Evolutionary conservation across 495 filamentous ascomycete species (phyloP).

Genomic region (Lepraria neglecta): DNA sequence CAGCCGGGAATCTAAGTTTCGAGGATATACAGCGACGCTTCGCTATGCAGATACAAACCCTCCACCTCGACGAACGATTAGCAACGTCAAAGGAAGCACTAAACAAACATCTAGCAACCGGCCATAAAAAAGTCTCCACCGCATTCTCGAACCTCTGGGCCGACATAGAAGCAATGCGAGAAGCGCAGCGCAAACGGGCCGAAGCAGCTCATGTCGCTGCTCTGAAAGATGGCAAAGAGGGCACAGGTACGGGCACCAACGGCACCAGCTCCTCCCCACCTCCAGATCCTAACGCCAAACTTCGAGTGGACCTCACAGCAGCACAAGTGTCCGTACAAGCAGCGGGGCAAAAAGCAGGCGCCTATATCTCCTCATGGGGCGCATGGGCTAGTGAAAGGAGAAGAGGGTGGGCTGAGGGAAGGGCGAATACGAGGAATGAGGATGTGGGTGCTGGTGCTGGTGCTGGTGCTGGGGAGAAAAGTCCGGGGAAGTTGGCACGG

Average conservation of each 20-base stretch:
- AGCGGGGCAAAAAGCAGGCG: constrained; percentile 67
- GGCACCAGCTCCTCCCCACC: constrained; percentile 22
- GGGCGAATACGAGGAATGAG: constrained; percentile 13
- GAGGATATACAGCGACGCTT: constrained; percentile 90
- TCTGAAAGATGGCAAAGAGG: constrained; percentile 28
- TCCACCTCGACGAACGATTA: constrained; percentile 81
- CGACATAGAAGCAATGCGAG: constrained; percentile 79
- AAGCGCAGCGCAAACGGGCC: constrained; percentile 70
- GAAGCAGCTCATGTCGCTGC: constrained; percentile 37
- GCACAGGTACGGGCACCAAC: constrained; percentile 2
- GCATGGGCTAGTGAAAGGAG: constrained; percentile 87
- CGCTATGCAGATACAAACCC: constrained; percentile 78
- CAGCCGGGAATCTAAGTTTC: constrained; percentile 87
- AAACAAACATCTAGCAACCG: constrained; percentile 71
- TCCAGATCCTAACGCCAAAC: constrained; percentile 27
- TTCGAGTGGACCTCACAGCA: constrained; percentile 50
- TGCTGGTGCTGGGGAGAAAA: constrained; percentile 9
- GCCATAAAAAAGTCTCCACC: constrained; percentile 73
- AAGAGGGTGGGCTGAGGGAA: constrained; percentile 51
- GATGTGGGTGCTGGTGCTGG: constrained; percentile 18
- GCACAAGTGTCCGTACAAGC: constrained; percentile 62
- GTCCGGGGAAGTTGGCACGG: constrained; percentile 18
- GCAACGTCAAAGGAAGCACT: constrained; percentile 70
- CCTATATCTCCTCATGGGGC: constrained; percentile 93
- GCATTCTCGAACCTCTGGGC: constrained; percentile 83